A percentile compares a stretch with the other conserved stretches of the same genome.
Evolutionary conservation across 805 yeast genomes (phyloP).

Genomic region (Candida maesae): DNA sequence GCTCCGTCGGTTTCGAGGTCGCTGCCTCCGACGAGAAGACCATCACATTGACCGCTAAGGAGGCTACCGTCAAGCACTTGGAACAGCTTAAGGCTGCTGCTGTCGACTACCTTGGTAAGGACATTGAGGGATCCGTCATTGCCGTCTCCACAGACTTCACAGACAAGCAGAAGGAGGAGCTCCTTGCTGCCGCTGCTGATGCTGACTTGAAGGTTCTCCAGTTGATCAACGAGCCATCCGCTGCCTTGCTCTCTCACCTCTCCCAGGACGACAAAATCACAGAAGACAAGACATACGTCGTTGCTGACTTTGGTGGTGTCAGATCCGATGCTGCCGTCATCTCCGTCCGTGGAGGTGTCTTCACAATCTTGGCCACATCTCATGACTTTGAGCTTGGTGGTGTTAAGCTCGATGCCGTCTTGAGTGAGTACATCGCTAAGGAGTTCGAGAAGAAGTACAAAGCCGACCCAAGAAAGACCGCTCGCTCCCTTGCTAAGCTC

Average conservation of each 20-base stretch:
- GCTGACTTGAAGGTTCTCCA: slow-evolving; percentile 83
- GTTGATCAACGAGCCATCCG: slow-evolving; percentile 86
- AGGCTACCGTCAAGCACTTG: slow-evolving; percentile 81
- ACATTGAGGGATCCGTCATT: slow-evolving; percentile 77
- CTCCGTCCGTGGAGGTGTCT: slow-evolving; percentile 89
- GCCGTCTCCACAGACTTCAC: slow-evolving; percentile 89
- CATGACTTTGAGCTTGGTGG: slow-evolving; percentile 88
- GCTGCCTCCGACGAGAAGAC: slow-evolving; percentile 42
- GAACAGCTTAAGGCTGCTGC: slow-evolving; percentile 82
- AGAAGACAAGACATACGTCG: slow-evolving; percentile 77
- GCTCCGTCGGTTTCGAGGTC: slow-evolving; percentile 66
- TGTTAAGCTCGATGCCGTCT: slow-evolving; percentile 72
- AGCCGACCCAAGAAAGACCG: slow-evolving; percentile 73
- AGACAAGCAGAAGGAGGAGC: slow-evolving; percentile 62
- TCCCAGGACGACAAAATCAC: slow-evolving; percentile 33
- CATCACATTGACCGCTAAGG: slow-evolving; percentile 55
- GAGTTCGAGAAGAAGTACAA: slow-evolving; percentile 90
- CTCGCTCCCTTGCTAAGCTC: slow-evolving; percentile 86
- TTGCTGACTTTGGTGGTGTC: slow-evolving; percentile 95
- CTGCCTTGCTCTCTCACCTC: slow-evolving; percentile 83
- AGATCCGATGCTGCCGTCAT: slow-evolving; percentile 94
- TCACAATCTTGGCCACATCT: slow-evolving; percentile 81
- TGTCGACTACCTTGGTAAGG: slow-evolving; percentile 82
- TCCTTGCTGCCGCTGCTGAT: slow-evolving; percentile 55
- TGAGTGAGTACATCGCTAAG: slow-evolving; percentile 81